Percentiles rank a stretch among this genome's conserved stretches.
Evolutionary conservation across 2,329 filamentous ascomycete genomes (phyloP).

Genomic region (Fusarium sp.): DNA sequence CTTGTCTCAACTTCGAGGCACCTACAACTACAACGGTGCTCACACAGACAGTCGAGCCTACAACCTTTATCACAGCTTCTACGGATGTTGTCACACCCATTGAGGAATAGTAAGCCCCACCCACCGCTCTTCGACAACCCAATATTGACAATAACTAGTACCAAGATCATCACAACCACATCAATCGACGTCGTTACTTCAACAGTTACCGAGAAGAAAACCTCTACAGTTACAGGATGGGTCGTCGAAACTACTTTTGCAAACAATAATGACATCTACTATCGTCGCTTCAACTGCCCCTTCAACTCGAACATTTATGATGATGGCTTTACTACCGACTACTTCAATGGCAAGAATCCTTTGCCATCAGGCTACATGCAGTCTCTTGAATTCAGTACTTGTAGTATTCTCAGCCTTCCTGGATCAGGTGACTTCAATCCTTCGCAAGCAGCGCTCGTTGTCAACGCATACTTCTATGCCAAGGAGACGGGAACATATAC

Average conservation of each 20-base stretch:
- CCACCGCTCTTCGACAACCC: accelerated
- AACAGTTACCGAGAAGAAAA: not conserved
- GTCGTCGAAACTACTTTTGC: not conserved
- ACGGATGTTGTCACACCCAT: not conserved
- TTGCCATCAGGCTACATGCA: not conserved
- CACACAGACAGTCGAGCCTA: not conserved
- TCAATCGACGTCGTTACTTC: not conserved
- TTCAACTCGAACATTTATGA: not conserved
- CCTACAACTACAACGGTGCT: not conserved
- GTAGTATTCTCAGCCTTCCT: not conserved
- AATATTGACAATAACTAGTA: not conserved
- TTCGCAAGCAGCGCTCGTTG: not conserved
- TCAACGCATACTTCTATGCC: not conserved
- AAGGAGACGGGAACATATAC: not conserved
- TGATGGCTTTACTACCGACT: not conserved
- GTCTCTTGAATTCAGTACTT: not conserved
- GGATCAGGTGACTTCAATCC: not conserved
- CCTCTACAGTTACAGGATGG: not conserved
- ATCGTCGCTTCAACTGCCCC: not conserved
- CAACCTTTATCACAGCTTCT: not conserved
- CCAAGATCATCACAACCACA: not conserved
- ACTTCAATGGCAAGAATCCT: not conserved
- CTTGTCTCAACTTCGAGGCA: not conserved
- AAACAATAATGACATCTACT: not conserved
- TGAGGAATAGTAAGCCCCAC: not conserved